Conservation (phyloP, 2,329 filamentous ascomycete species). For the Dactylellina sp. region DNA sequence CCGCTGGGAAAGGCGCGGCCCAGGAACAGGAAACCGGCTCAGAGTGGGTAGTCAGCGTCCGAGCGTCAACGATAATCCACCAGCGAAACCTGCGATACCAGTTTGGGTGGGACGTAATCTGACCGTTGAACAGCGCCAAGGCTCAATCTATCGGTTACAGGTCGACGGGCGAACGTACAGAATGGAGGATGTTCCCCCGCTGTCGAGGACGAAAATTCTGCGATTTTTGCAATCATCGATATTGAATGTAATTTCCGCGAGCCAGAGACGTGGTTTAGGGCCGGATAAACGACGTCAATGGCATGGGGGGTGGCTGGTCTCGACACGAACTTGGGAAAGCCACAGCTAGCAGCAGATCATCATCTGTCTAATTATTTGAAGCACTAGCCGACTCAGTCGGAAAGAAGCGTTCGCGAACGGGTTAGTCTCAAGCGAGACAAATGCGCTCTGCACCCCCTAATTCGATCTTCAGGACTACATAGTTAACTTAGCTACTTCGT, state of each 20-base stretch:
- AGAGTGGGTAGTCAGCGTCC: conserved; percentile 32
- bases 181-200: neutral
- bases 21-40: conserved; percentile 51
- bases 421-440: conserved; percentile 16
- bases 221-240: conserved; percentile 17
- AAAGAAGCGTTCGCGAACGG: conserved; percentile 5
- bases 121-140: neutral
- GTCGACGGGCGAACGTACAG: conserved; percentile 4
- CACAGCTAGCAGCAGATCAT: conserved; percentile 38
- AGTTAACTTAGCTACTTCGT: too few relatives aligned
- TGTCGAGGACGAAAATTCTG: conserved; percentile 33
- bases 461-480: conserved; percentile 18
- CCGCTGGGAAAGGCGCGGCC: conserved; percentile 41
- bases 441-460: conserved; percentile 23
- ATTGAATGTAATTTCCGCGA: conserved; percentile 48
- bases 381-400: conserved; percentile 38
- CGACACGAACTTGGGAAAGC: conserved; percentile 20
- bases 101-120: conserved; percentile 1
- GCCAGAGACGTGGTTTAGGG: conserved; percentile 21
- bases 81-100: neutral
- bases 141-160: conserved; percentile 51
- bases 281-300: conserved; percentile 53
- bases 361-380: conserved; percentile 26
- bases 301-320: conserved; percentile 18
- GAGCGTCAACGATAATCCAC: conserved; percentile 50